Base-by-base conservation (phyloP, 352 stramenopile genomes). In the Thalassiosira livingstoniorum region DNA sequence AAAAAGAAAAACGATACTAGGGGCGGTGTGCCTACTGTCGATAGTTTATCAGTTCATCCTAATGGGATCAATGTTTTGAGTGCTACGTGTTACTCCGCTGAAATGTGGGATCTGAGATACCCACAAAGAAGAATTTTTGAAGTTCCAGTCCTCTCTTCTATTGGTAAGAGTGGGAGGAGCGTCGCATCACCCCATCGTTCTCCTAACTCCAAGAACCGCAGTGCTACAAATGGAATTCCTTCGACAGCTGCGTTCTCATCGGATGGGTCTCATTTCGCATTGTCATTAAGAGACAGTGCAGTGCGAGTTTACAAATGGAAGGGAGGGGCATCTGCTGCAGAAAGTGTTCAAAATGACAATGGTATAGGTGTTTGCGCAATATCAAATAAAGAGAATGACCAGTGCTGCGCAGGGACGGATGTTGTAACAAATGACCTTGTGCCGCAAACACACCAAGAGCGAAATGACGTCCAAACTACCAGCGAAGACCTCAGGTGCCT, bases 31-130 rank as follows among this genome's bases (percentile, higher is more conserved):
- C 39, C 39, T 47, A 15, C 39, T 18, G 47, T 58, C 11, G n/a
- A 58, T 27, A 58, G 11, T n/a, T 58, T 58, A 27, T 58, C 47
- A 58, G 4, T 58, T 25, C 47, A 58, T 58, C 47, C 47, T 23
- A 27, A 58, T 27, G 47, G 47, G n/a, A 29, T 58, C 4, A 11
- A 58, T 29, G 21, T 58, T 7, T 27, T 58, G 39, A 18, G 39
- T 47, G 7, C 39, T 15, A 15, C 39, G 15, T 18, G 39, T 15
- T 7, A 47, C 47, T 58, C 47, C 5, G 47, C 47, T 29, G 21
- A 58, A 15, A 58, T 58, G 47, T 58, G 47, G 47, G 47, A 58
- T 58, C 5, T 58, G 21, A 11, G 47, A 7, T n/a, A 58, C 27
- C 27, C 47, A 7, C 4, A 11, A 15, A 58, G 27, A 23, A 15